Evolutionary conservation across 139 green algal species (phyloP).

Genomic region (Chloropicon primus): DNA sequence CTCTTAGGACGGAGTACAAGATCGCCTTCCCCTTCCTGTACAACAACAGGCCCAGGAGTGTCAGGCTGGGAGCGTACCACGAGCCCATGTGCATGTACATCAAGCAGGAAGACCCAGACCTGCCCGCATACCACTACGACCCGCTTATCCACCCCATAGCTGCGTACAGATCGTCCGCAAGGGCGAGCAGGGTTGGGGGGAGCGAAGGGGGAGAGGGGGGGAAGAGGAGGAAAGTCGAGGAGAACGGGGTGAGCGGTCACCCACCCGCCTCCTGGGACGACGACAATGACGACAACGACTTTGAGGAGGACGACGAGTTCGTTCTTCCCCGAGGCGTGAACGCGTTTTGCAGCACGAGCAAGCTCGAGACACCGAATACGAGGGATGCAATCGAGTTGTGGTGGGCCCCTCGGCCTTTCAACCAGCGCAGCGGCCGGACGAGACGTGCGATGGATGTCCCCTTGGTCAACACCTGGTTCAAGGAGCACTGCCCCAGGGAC

Average conservation of each 20-base stretch:
- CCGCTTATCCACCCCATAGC: slow-evolving; percentile 97
- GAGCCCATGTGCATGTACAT: slow-evolving; percentile 96
- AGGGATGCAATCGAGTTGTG: slow-evolving; percentile 81
- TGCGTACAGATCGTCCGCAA: slow-evolving; percentile 69
- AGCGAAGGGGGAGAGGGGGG: not conserved
- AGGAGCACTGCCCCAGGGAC: slow-evolving; percentile 57
- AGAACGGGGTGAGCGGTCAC: not conserved
- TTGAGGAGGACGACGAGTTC: slow-evolving; percentile 79
- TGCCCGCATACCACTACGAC: slow-evolving; percentile 99
- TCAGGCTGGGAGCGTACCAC: slow-evolving; percentile 82
- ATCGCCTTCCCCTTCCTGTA: slow-evolving; percentile 99
- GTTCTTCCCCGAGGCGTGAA: slow-evolving; percentile 68
- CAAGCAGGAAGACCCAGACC: slow-evolving; percentile 96
- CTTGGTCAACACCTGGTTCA: slow-evolving; percentile 88
- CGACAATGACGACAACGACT: slow-evolving; percentile 28
- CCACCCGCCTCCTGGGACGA: slow-evolving; percentile 7
- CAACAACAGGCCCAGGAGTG: slow-evolving; percentile 95
- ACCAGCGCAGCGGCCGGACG: slow-evolving; percentile 68
- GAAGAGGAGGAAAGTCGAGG: slow-evolving; percentile 1
- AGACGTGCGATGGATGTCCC: slow-evolving; percentile 84
- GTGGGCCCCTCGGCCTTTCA: slow-evolving; percentile 90
- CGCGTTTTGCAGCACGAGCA: slow-evolving; percentile 22
- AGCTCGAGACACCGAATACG: slow-evolving; percentile 77
- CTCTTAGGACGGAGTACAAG: slow-evolving; percentile 79
- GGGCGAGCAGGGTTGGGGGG: not conserved